Conservation (phyloP, 2,329 filamentous ascomycete genomes). For the Fusarium tupiense region DNA sequence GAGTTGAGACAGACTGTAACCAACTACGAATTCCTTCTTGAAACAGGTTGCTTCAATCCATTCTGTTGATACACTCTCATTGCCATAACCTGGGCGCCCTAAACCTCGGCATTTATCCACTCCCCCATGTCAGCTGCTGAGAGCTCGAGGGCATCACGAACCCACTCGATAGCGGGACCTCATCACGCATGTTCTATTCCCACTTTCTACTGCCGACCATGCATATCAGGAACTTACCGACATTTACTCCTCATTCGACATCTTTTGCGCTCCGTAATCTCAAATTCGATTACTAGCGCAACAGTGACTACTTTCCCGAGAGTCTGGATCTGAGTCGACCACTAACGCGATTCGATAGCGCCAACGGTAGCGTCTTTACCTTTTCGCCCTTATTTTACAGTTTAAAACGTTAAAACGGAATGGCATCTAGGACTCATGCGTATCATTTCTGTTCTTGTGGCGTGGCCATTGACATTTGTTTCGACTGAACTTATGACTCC, state of each 20-base stretch:
- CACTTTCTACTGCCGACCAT: not conserved
- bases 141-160: not conserved
- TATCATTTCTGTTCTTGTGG: not conserved
- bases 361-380: not conserved
- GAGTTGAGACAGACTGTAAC: not conserved
- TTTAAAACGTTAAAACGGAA: not conserved
- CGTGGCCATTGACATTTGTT: not conserved
- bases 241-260: not conserved
- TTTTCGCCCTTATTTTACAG: not conserved
- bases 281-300: not conserved
- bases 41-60: rapidly evolving
- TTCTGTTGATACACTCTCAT: not conserved
- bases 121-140: not conserved
- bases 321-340: conserved; percentile 10
- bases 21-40: rapidly evolving
- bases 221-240: not conserved
- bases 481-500: not conserved
- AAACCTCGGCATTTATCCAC: not conserved
- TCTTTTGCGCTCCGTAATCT: not conserved
- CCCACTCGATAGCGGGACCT: not conserved
- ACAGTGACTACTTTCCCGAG: not conserved
- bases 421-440: rapidly evolving
- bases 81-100: no score
- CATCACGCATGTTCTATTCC: not conserved
- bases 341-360: conserved; percentile 1